These are phyloP conservation scores for Lodderomyces beijingensis DNA, from an alignment of 1,139 yeast genomes.

Conservation along the genomic window DNA sequence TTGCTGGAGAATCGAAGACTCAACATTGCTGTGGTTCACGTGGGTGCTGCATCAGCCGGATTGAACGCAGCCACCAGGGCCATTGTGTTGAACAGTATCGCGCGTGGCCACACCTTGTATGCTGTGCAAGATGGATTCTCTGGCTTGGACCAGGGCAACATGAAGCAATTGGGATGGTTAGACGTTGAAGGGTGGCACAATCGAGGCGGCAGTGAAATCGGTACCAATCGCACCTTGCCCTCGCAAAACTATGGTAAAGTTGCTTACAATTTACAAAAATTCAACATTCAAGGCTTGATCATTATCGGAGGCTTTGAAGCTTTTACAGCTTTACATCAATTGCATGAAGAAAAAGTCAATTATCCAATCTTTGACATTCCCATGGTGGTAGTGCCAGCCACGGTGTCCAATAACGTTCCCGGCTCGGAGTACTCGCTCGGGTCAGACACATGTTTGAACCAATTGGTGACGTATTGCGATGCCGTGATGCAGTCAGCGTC, in stretches of 20 bases:
- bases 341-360: slow-evolving; percentile 63
- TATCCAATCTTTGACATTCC: slow-evolving; percentile 94
- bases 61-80: slow-evolving; percentile 92
- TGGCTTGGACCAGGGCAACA: slow-evolving; percentile 80
- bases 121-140: slow-evolving; percentile 90
- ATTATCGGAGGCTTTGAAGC: slow-evolving; percentile 97
- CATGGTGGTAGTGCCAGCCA: slow-evolving; percentile 89
- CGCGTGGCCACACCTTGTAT: slow-evolving; percentile 82
- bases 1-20: slow-evolving; percentile 51
- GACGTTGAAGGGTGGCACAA: slow-evolving; percentile 89
- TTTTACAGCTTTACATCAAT: slow-evolving; percentile 74
- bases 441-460: slow-evolving; percentile 88
- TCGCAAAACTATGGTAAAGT: slow-evolving; percentile 80
- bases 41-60: slow-evolving; percentile 98
- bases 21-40: slow-evolving; percentile 77
- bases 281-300: slow-evolving; percentile 77
- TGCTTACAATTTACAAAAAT: slow-evolving; percentile 86
- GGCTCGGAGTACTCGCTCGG: slow-evolving; percentile 96
- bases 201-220: slow-evolving; percentile 91
- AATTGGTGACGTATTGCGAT: slow-evolving; percentile 88
- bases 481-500: slow-evolving; percentile 93
- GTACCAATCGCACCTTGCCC: slow-evolving; percentile 88
- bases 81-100: slow-evolving; percentile 84
- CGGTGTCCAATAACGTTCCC: slow-evolving; percentile 96
- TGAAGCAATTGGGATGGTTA: slow-evolving; percentile 73